Evolutionary conservation across 2,329 filamentous ascomycete genomes (phyloP).

Genomic region (Alternaria hordeiaustralica): DNA sequence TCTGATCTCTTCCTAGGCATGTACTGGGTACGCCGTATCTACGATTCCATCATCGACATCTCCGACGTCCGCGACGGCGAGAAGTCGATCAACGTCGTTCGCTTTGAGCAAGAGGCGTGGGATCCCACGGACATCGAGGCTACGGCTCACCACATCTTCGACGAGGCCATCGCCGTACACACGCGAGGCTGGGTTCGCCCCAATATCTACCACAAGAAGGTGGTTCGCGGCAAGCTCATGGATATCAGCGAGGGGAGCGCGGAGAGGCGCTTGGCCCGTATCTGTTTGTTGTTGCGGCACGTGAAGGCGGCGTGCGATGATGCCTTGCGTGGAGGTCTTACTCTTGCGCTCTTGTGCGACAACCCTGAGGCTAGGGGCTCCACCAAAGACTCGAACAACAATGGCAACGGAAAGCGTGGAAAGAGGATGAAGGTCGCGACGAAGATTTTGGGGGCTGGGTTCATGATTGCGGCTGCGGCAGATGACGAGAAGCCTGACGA

Average conservation of each 20-base stretch:
- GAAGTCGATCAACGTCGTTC: slow-evolving; percentile 20
- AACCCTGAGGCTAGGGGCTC: slow-evolving; percentile 28
- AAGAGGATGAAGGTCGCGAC: slow-evolving; percentile 15
- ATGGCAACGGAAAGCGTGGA: slow-evolving; percentile 29
- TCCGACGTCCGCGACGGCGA: slow-evolving; percentile 23
- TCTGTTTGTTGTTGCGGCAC: slow-evolving; percentile 27
- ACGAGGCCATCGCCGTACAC: slow-evolving; percentile 32
- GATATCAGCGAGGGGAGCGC: slow-evolving; percentile 24
- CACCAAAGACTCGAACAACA: slow-evolving; percentile 35
- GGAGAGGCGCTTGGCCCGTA: slow-evolving; percentile 26
- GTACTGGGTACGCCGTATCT: slow-evolving; percentile 42
- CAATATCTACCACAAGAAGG: slow-evolving; percentile 30
- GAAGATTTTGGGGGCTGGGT: not conserved
- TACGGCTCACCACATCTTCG: slow-evolving; percentile 39
- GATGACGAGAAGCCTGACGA: not conserved
- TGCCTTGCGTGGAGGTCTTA: slow-evolving; percentile 32
- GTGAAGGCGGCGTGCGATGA: slow-evolving; percentile 39
- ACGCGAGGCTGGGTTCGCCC: slow-evolving; percentile 31
- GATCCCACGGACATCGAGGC: slow-evolving; percentile 34
- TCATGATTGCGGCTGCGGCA: not conserved
- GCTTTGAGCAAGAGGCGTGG: slow-evolving; percentile 22
- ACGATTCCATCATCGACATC: slow-evolving; percentile 38
- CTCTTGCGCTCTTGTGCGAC: slow-evolving; percentile 30
- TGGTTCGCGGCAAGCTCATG: slow-evolving; percentile 29
- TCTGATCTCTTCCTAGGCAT: slow-evolving; percentile 7